Percentiles rank a stretch among this genome's conserved stretches.
Evolutionary conservation across 192 early-diverging fungal genomes (phyloP).

Genomic region (Umbelopsis isabellina): DNA sequence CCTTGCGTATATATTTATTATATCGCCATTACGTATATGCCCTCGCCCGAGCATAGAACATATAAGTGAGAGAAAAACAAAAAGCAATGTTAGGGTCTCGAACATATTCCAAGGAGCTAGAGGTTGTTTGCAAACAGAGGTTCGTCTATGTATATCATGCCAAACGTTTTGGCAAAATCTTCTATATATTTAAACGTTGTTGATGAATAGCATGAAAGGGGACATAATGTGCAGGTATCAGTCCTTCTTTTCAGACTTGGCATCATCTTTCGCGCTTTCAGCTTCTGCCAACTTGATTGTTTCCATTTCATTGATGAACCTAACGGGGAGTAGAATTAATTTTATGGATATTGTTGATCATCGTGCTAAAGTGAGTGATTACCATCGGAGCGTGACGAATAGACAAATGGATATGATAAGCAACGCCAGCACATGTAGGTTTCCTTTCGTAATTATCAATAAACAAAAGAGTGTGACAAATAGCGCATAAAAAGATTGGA

Average conservation of each 20-base stretch:
- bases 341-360: background rate
- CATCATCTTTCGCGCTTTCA: background rate
- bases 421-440: conserved; percentile 39
- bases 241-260: background rate
- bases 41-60: too few species aligned
- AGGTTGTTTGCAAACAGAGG: too few species aligned
- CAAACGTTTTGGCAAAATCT: too few species aligned
- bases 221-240: background rate
- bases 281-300: background rate
- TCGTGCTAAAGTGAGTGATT: background rate
- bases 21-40: too few species aligned
- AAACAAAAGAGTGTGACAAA: conserved; percentile 33
- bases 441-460: conserved; percentile 34
- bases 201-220: background rate
- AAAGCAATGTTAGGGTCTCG: too few species aligned
- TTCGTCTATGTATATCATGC: too few species aligned
- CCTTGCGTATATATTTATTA: too few species aligned
- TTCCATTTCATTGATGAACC: conserved; percentile 18
- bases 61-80: too few species aligned
- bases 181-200: too few species aligned
- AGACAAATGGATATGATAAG: conserved; percentile 37
- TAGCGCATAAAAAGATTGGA: conserved; percentile 40
- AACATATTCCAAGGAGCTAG: too few species aligned
- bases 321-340: background rate
- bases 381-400: conserved; percentile 40